phyloP scores from a whole-genome alignment of 1,284 basidiomycete genomes.

The Leccinum subrobustum region DNA sequence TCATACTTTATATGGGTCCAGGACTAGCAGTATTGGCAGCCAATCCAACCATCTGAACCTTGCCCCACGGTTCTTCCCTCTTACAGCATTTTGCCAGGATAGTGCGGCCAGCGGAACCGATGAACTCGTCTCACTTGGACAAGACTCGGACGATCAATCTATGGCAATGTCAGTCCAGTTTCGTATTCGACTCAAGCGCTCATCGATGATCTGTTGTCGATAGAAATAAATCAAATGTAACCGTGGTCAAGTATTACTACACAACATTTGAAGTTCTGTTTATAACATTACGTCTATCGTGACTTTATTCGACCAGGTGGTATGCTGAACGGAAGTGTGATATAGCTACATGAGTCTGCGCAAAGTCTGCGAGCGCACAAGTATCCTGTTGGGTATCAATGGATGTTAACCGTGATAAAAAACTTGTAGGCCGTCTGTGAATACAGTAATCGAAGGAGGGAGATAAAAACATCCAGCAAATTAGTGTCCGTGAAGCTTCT shows the following conservation, averaged over 20 bases:
- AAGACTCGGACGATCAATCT: neutral
- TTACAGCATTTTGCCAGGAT: neutral
- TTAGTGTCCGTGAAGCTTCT: slow-evolving; percentile 13
- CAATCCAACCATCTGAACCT: neutral
- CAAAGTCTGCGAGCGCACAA: neutral
- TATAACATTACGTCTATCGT: neutral
- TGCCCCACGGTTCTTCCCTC: neutral
- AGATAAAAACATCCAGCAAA: neutral
- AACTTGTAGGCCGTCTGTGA: neutral
- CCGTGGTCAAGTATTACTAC: neutral
- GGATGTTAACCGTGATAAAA: neutral
- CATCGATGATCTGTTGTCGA: neutral
- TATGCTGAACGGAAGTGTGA: neutral
- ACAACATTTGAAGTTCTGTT: neutral
- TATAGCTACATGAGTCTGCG: slow-evolving; percentile 9
- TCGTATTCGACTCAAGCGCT: neutral
- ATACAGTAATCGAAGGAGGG: neutral
- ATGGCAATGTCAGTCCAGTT: too few species aligned
- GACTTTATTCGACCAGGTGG: neutral
- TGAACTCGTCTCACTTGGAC: neutral
- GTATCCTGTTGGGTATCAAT: neutral
- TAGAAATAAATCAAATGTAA: neutral
- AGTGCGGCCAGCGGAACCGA: neutral
- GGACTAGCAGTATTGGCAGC: neutral
- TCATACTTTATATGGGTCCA: neutral